Evolutionary conservation across 148 eudicot species (phyloP).

Genomic region (Rheum nobile): DNA sequence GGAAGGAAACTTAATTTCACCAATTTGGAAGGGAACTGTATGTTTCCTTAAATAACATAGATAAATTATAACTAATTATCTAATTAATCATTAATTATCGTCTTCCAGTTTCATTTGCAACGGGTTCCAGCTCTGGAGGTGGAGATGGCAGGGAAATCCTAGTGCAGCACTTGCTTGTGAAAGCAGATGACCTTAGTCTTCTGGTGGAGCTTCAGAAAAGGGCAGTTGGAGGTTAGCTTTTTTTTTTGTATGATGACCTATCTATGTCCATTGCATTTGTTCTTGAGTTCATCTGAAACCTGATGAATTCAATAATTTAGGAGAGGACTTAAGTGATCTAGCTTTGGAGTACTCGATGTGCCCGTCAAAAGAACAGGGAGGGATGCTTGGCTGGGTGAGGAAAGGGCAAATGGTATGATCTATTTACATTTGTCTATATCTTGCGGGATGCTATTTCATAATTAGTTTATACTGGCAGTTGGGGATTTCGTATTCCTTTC

Average conservation of each 20-base stretch:
- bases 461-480: neutral
- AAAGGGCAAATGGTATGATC: slow-evolving; percentile 90
- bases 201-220: slow-evolving; percentile 77
- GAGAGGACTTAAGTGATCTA: slow-evolving; percentile 86
- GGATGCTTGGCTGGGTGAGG: slow-evolving; percentile 98
- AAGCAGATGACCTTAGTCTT: slow-evolving; percentile 68
- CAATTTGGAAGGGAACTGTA: neutral
- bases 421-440: too few relatives aligned
- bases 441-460: neutral
- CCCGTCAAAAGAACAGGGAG: slow-evolving; percentile 91
- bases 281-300: neutral
- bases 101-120: slow-evolving; percentile 49
- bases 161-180: slow-evolving; percentile 92
- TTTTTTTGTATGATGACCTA: neutral
- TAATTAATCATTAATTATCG: neutral
- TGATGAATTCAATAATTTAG: slow-evolving; percentile 21
- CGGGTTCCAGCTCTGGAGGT: slow-evolving; percentile 42
- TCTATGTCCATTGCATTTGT: slow-evolving; percentile 2
- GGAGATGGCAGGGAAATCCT: slow-evolving; percentile 55
- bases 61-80: neutral
- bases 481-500: neutral
- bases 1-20: neutral
- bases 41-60: neutral
- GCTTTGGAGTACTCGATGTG: slow-evolving; percentile 78
- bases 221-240: slow-evolving; percentile 42